A percentile compares a stretch with the other conserved stretches of the same genome.
Conservation (phyloP, 306 rosid genomes). For the Prosopis cineraria region DNA sequence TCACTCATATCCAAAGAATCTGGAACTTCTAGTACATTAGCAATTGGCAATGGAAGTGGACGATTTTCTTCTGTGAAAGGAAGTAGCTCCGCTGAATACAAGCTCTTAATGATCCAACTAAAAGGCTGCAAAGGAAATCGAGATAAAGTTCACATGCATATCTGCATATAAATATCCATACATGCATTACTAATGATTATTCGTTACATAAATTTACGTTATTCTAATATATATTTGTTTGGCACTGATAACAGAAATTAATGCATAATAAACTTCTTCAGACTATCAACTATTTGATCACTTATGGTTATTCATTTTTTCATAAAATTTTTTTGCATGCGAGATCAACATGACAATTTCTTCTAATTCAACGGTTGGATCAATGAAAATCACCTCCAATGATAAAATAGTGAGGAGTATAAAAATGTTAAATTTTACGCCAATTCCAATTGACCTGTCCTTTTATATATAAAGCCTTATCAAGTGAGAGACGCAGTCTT, state of each 20-base stretch:
- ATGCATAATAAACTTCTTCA: background rate
- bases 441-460: background rate
- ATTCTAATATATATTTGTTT: background rate
- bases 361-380: background rate
- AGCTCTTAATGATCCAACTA: constrained; percentile 79
- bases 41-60: constrained; percentile 24
- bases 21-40: constrained; percentile 39
- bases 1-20: constrained; percentile 39
- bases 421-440: background rate
- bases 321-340: background rate
- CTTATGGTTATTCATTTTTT: background rate
- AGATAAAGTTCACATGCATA: background rate
- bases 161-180: background rate
- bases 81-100: constrained; percentile 71
- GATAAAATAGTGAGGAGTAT: background rate
- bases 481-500: background rate
- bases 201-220: background rate
- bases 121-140: constrained; percentile 56
- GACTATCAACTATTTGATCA: background rate
- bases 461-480: background rate
- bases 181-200: no score
- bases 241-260: background rate
- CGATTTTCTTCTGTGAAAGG: constrained; percentile 44
- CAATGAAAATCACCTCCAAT: background rate
- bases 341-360: background rate